A percentile compares a stretch with the other conserved stretches of the same genome.
Evolutionary conservation across 1,139 yeast genomes (phyloP).

Genomic region (Sugiyamaella japonica): DNA sequence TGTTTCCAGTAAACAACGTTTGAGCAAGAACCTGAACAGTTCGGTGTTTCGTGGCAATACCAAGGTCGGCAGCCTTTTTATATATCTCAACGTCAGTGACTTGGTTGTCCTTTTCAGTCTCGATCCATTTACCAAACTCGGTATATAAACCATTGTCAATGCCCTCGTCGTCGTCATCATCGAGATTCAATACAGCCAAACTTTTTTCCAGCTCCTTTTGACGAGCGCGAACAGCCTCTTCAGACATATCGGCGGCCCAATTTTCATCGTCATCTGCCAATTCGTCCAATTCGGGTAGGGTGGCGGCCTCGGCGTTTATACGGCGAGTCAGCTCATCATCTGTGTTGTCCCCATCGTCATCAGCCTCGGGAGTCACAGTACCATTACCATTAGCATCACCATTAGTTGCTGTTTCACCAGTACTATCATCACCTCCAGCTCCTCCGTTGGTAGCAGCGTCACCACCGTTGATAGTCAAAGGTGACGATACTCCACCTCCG

Average conservation of each 20-base stretch:
- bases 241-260: slow-evolving; percentile 98
- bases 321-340: slow-evolving; percentile 78
- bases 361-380: slow-evolving; percentile 46
- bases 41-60: slow-evolving; percentile 68
- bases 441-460: slow-evolving; percentile 3
- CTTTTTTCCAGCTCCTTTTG: slow-evolving; percentile 78
- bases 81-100: slow-evolving; percentile 79
- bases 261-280: slow-evolving; percentile 76
- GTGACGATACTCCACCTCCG: slow-evolving; percentile 54
- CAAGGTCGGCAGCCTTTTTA: slow-evolving; percentile 82
- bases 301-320: slow-evolving; percentile 83
- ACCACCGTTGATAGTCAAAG: slow-evolving; percentile 12
- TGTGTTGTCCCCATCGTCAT: slow-evolving; percentile 51
- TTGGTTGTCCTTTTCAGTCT: slow-evolving; percentile 56
- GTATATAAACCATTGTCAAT: slow-evolving; percentile 49
- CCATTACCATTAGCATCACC: slow-evolving; percentile 50
- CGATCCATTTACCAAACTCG: slow-evolving; percentile 90
- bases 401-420: slow-evolving; percentile 49
- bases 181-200: slow-evolving; percentile 45
- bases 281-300: slow-evolving; percentile 44
- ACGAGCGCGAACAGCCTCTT: slow-evolving; percentile 93
- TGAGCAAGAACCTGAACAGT: slow-evolving; percentile 92
- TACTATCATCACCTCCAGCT: neutral
- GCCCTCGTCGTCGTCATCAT: slow-evolving; percentile 42
- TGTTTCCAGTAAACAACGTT: slow-evolving; percentile 77